A percentile compares a stretch with the other conserved stretches of the same genome.
These are phyloP conservation scores for Petasospora rhodanensis DNA, from an alignment of 1,139 yeast species.

Conservation along the genomic window DNA sequence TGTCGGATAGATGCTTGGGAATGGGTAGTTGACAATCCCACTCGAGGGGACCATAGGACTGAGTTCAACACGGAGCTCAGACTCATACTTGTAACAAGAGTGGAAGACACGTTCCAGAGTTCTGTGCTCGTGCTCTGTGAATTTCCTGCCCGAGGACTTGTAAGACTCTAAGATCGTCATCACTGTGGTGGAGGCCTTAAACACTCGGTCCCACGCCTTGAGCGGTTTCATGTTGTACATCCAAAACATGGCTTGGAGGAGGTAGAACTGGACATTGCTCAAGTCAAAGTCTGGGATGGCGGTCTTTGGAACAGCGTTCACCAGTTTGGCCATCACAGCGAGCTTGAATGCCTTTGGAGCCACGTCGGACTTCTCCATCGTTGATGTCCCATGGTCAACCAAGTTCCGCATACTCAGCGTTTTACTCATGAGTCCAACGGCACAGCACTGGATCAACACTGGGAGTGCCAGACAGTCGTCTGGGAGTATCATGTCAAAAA, in stretches of 20 bases:
- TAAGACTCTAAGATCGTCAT: constrained; percentile 23
- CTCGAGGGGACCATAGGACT: constrained; percentile 41
- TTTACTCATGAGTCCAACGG: constrained; percentile 16
- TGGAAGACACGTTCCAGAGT: constrained; percentile 40
- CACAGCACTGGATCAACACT: constrained; percentile 10
- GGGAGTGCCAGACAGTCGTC: constrained; percentile 14
- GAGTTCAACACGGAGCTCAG: constrained; percentile 41
- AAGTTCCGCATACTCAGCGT: constrained; percentile 16
- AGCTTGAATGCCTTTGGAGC: constrained; percentile 10
- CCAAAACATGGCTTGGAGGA: constrained; percentile 36
- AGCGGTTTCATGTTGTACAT: constrained; percentile 37
- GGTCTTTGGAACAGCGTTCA: constrained; percentile 10
- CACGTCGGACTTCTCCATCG: constrained; percentile 9
- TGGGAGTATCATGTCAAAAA: constrained; percentile 13
- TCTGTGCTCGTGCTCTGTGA: constrained; percentile 27
- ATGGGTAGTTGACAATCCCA: constrained; percentile 38
- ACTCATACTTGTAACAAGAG: constrained; percentile 43
- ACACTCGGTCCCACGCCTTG: constrained; percentile 34
- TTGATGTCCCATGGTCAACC: constrained; percentile 10
- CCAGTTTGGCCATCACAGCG: constrained; percentile 12
- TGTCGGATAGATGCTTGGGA: constrained; percentile 41
- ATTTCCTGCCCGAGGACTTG: constrained; percentile 32
- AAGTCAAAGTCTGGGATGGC: constrained; percentile 16
- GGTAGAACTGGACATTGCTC: constrained; percentile 28
- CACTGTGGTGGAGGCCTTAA: constrained; percentile 21